A percentile compares a stretch with the other conserved stretches of the same genome.
These are phyloP conservation scores for Calvatia gigantea DNA, from an alignment of 768 basidiomycete species.

Conservation along the genomic window DNA sequence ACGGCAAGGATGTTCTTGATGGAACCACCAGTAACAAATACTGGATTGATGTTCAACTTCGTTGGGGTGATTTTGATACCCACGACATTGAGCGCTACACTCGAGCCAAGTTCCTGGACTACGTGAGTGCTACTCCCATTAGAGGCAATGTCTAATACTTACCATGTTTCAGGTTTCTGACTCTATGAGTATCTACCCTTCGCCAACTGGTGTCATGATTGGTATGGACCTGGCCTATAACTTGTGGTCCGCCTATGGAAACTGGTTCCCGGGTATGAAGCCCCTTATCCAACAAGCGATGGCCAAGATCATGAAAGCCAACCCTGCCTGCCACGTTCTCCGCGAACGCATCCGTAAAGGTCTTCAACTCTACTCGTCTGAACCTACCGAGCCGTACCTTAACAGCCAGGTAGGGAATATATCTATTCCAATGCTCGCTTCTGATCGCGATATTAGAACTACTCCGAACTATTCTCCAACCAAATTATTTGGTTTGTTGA, in stretches of 20 bases:
- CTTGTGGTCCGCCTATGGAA: conserved; percentile 97
- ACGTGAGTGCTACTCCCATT: conserved; percentile 45
- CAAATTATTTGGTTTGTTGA: conserved; percentile 99
- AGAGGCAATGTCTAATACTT: conserved; percentile 2
- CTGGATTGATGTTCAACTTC: conserved; percentile 94
- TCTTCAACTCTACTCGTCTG: conserved; percentile 96
- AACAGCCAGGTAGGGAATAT: conserved; percentile 72
- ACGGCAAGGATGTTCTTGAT: conserved; percentile 93
- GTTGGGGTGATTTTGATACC: conserved; percentile 98
- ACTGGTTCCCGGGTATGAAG: conserved; percentile 99
- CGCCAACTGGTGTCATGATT: conserved; percentile 98
- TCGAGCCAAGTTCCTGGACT: conserved; percentile 98
- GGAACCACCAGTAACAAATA: conserved; percentile 99
- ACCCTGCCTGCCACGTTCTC: conserved; percentile 94
- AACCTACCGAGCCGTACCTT: conserved; percentile 98
- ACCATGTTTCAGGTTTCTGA: conserved; percentile 65
- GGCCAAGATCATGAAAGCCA: conserved; percentile 99
- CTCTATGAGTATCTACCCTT: conserved; percentile 99
- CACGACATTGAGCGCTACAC: conserved; percentile 99
- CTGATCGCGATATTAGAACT: conserved; percentile 48
- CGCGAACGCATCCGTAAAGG: conserved; percentile 99
- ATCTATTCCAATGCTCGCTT: neutral
- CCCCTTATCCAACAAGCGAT: conserved; percentile 97
- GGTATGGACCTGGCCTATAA: conserved; percentile 99
- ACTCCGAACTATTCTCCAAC: conserved; percentile 95